Evolutionary conservation across 345 rosid genomes (phyloP).

Genomic region (Dipteronia sinensis): DNA sequence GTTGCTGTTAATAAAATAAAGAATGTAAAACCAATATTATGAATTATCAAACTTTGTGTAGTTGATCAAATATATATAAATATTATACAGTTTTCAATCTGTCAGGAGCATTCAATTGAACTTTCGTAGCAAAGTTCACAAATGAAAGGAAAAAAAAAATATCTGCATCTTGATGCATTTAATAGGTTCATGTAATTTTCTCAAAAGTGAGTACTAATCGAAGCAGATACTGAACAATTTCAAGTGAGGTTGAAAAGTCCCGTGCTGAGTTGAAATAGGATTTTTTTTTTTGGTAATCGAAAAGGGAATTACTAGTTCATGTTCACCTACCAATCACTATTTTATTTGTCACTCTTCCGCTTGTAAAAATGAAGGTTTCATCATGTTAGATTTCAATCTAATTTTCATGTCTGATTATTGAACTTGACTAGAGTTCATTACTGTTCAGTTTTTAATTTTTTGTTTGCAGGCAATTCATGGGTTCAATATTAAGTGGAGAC

Average conservation of each 20-base stretch:
- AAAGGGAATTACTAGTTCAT: background rate
- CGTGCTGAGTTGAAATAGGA: no score
- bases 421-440: background rate
- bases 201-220: background rate
- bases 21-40: background rate
- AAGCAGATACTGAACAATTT: background rate
- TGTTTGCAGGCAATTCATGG: constrained; percentile 53
- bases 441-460: background rate
- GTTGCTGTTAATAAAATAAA: background rate
- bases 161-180: background rate
- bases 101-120: background rate
- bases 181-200: background rate
- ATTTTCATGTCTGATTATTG: background rate
- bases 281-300: background rate
- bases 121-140: background rate
- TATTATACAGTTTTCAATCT: no score
- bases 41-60: no score
- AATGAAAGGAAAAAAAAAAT: background rate
- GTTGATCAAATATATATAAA: no score
- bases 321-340: background rate
- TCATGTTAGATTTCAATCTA: background rate
- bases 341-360: background rate
- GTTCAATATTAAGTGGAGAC: constrained; percentile 48
- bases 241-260: background rate
- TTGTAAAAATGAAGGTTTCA: background rate